These are phyloP conservation scores for Amanita muscaria DNA, from an alignment of 768 basidiomycete species.

Conservation along the genomic window DNA sequence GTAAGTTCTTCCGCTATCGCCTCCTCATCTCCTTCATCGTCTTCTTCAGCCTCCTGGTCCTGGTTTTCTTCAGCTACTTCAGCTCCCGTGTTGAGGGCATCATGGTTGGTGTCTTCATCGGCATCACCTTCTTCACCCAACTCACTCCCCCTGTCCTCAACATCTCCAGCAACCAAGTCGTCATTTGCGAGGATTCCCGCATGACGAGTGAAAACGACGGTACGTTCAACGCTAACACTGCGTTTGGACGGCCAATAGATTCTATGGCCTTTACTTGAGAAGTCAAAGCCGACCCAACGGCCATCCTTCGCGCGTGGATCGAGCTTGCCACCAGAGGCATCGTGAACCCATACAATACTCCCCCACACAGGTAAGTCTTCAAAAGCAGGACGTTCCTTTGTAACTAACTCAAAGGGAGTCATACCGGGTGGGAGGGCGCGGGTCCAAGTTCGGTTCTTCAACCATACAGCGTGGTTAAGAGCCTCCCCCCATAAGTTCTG, in stretches of 20 bases:
- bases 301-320: neutral
- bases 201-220: neutral
- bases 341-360: constrained; percentile 12
- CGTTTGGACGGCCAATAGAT: neutral
- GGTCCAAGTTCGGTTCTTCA: constrained; percentile 22
- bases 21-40: neutral
- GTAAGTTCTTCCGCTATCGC: neutral
- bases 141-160: neutral
- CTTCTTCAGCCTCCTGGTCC: too few relatives aligned
- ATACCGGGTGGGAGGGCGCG: constrained; percentile 13
- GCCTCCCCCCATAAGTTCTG: neutral
- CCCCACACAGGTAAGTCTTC: constrained; percentile 18
- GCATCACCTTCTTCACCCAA: neutral
- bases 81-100: too few relatives aligned
- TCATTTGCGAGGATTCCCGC: too few relatives aligned
- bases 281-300: constrained; percentile 1
- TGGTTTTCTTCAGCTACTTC: neutral
- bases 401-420: constrained; percentile 17
- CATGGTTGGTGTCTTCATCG: too few relatives aligned
- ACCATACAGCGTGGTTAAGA: too few relatives aligned
- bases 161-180: neutral
- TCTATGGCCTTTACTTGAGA: neutral
- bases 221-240: neutral
- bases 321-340: neutral
- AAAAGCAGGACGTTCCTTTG: constrained; percentile 18